These are phyloP conservation scores for Colletotrichum tropicale DNA, from an alignment of 2,329 filamentous ascomycete species.

Conservation along the genomic window DNA sequence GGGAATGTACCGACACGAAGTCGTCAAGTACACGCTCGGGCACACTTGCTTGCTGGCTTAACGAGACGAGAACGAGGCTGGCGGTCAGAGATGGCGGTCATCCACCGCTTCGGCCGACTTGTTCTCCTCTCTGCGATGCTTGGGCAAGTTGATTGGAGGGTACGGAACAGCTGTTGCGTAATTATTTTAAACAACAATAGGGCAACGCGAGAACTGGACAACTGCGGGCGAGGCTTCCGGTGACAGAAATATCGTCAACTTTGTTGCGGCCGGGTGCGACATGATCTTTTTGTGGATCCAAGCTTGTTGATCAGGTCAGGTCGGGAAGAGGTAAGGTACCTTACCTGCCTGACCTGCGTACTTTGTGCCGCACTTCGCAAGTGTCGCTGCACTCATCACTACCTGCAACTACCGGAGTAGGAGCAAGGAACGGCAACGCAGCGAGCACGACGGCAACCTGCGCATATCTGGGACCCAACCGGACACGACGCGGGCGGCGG, in stretches of 20 bases:
- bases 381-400: not conserved
- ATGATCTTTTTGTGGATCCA: not conserved
- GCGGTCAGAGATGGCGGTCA: not conserved
- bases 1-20: conserved; percentile 8
- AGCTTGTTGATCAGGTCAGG: not conserved
- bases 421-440: not conserved
- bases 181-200: not conserved
- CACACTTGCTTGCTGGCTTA: not conserved
- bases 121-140: not conserved
- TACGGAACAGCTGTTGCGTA: not conserved
- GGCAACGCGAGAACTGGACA: not conserved
- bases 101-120: not conserved
- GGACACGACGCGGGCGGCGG: not conserved
- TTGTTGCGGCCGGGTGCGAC: not conserved
- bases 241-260: not conserved
- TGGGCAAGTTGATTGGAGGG: not conserved
- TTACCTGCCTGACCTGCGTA: not conserved
- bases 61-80: not conserved
- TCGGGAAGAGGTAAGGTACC: not conserved
- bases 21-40: not conserved
- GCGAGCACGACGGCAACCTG: not conserved
- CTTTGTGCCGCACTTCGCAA: not conserved
- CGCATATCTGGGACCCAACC: not conserved
- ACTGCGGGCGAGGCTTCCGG: not conserved
- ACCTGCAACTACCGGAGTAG: not conserved